Percentiles rank a stretch among this genome's conserved stretches.
Evolutionary conservation across 306 rosid genomes (phyloP).

Genomic region (Sphenostylis stenocarpa): DNA sequence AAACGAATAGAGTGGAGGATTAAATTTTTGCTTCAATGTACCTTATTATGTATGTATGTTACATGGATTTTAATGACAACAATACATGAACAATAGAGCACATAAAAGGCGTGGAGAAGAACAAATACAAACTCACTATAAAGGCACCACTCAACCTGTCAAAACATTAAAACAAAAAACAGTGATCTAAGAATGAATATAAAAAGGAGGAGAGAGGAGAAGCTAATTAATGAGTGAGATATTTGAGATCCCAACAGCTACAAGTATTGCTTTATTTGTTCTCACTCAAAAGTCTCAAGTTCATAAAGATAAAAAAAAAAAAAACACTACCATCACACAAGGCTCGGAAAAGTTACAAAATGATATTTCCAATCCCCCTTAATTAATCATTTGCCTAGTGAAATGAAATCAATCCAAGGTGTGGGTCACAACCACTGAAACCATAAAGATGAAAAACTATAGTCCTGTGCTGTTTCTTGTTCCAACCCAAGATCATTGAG

Average conservation of each 20-base stretch:
- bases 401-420: constrained; percentile 24
- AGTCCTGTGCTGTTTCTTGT: background rate
- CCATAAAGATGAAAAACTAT: background rate
- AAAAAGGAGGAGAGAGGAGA: constrained; percentile 19
- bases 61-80: no score
- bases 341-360: constrained; percentile 23
- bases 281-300: constrained; percentile 28
- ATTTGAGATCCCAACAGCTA: constrained; percentile 38
- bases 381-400: constrained; percentile 32
- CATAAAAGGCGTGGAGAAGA: no score
- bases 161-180: constrained; percentile 31
- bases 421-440: constrained; percentile 24
- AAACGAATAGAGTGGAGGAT: no score
- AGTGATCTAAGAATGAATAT: constrained; percentile 21
- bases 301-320: background rate
- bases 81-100: no score
- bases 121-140: constrained; percentile 6
- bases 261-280: constrained; percentile 7
- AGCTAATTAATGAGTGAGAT: background rate
- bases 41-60: no score
- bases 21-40: no score
- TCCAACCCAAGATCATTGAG: background rate
- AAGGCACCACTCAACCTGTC: constrained; percentile 26
- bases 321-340: constrained; percentile 15
- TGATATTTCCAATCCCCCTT: constrained; percentile 29